Conservation (phyloP, 2,329 filamentous ascomycete species). For the Microascus cirrosus region DNA sequence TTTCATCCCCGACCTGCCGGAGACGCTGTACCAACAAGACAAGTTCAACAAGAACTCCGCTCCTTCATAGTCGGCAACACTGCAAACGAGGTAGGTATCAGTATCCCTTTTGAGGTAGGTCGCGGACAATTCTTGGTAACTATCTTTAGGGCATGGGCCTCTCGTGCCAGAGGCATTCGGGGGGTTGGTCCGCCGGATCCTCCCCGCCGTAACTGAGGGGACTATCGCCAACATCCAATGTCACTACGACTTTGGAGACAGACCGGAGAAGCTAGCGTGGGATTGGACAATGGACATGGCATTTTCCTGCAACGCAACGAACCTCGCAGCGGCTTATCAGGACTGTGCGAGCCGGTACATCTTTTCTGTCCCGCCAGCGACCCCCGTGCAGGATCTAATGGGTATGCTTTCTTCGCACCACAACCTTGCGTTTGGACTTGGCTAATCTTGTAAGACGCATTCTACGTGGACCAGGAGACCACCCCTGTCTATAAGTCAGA, state of each 20-base stretch:
- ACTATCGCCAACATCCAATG: conserved; percentile 6
- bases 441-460: conserved; percentile 4
- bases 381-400: conserved; percentile 8
- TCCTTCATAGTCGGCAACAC: conserved; percentile 8
- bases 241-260: conserved; percentile 6
- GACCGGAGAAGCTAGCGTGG: conserved; percentile 10
- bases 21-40: conserved; percentile 4
- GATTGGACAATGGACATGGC: conserved; percentile 12
- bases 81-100: conserved; percentile 5
- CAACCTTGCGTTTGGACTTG: not conserved
- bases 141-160: conserved; percentile 4
- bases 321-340: conserved; percentile 8
- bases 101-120: not conserved
- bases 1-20: conserved; percentile 9
- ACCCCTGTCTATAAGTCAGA: conserved; percentile 5
- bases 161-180: conserved; percentile 8
- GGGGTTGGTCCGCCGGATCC: conserved; percentile 7
- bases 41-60: conserved; percentile 5
- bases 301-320: conserved; percentile 11
- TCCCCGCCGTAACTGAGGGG: conserved; percentile 7
- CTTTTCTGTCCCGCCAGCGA: conserved; percentile 7
- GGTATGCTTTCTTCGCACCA: conserved; percentile 6
- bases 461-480: conserved; percentile 6
- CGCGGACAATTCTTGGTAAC: not conserved
- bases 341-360: conserved; percentile 6